Conservation (phyloP, 1,139 yeast genomes). For the Zygotorulaspora mrakii region DNA sequence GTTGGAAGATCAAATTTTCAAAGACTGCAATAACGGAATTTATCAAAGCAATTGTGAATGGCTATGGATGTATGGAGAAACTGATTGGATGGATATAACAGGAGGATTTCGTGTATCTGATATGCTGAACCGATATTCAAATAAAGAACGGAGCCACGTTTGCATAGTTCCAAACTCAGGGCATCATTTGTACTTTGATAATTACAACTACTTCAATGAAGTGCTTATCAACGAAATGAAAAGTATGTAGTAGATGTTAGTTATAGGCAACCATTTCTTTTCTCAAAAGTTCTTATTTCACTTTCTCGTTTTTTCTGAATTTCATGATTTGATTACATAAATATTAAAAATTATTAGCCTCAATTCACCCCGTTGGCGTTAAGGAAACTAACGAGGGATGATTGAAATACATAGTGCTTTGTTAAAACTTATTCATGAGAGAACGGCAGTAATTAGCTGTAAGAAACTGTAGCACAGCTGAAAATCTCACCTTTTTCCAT, state of each 20-base stretch:
- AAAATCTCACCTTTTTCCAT: too few species aligned
- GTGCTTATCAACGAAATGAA: conserved; percentile 48
- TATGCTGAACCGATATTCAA: conserved; percentile 38
- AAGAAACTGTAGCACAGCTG: too few species aligned
- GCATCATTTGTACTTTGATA: conserved; percentile 67
- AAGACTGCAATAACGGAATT: conserved; percentile 17
- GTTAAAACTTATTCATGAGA: too few species aligned
- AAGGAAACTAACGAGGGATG: too few species aligned
- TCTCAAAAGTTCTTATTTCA: background rate
- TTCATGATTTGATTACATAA: background rate
- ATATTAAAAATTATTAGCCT: too few species aligned
- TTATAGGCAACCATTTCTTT: background rate
- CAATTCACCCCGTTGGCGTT: too few species aligned
- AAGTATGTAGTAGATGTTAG: conserved; percentile 10
- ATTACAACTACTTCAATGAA: conserved; percentile 48
- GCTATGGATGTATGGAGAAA: conserved; percentile 68
- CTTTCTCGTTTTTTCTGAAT: background rate
- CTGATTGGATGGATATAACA: conserved; percentile 70
- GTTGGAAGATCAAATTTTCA: conserved; percentile 48
- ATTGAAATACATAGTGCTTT: too few species aligned
- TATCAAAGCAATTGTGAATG: conserved; percentile 46
- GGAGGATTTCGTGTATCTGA: conserved; percentile 45
- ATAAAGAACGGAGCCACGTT: conserved; percentile 37
- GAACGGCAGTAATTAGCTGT: too few species aligned
- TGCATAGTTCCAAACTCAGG: conserved; percentile 54